Conservation (phyloP, 352 stramenopile genomes). For the Thalassiosira hispida region DNA sequence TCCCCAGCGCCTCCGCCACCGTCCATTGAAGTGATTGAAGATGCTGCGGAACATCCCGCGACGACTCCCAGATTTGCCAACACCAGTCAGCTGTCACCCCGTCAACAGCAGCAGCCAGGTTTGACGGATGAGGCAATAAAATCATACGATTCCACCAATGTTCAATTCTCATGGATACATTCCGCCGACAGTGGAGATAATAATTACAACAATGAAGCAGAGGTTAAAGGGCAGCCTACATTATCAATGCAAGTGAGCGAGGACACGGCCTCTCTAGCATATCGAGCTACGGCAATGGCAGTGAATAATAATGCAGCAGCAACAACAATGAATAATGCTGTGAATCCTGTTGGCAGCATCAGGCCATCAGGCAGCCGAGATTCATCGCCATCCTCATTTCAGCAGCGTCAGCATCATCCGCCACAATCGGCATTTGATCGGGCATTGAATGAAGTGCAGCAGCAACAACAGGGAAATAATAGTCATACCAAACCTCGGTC, state of each 20-base stretch:
- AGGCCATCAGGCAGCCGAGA: too few species aligned
- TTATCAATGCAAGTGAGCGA: not conserved
- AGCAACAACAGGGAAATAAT: not conserved
- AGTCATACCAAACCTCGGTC: constrained; percentile 1
- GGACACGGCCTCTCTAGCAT: not conserved
- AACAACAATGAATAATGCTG: too few species aligned
- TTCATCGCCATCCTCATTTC: too few species aligned
- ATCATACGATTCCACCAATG: not conserved
- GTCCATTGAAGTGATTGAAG: not conserved
- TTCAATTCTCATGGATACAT: constrained; percentile 29
- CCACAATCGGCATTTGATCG: constrained; percentile 28
- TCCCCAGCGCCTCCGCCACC: not conserved
- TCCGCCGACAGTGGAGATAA: constrained; percentile 13
- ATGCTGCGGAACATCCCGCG: not conserved
- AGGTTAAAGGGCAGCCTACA: not conserved
- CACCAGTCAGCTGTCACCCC: not conserved
- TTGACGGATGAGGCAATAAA: not conserved
- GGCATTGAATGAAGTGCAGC: constrained; percentile 20
- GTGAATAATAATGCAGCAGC: too few species aligned
- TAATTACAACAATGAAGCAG: not conserved
- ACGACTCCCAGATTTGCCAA: constrained; percentile 5
- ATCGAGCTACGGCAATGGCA: too few species aligned
- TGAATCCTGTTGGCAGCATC: too few species aligned
- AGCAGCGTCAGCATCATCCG: not conserved
- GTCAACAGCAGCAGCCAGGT: constrained; percentile 3